These are phyloP conservation scores for Sideroxylon spinosum DNA, from an alignment of 179 eudicot genomes.

Conservation along the genomic window DNA sequence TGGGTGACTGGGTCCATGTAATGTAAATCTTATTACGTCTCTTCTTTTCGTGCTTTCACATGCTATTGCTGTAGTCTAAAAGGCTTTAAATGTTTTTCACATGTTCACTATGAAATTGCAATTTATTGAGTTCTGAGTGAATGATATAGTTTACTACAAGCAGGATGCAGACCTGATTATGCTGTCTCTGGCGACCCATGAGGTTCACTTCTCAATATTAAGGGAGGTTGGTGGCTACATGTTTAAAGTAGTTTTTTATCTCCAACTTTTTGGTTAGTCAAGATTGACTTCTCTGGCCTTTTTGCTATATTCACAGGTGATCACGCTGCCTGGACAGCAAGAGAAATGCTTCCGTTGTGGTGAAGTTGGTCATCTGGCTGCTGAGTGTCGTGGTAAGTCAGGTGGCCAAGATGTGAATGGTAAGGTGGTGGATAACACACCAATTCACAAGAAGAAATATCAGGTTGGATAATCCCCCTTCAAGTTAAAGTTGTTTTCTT, in stretches of 20 bases:
- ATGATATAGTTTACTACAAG: conserved; percentile 13
- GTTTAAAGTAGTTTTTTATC: background rate
- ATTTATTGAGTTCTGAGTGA: background rate
- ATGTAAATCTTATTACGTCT: conserved; percentile 7
- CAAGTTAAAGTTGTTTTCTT: conserved; percentile 7
- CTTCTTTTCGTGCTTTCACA: conserved; percentile 7
- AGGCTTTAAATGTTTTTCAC: conserved; percentile 4
- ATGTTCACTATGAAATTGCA: conserved; percentile 12
- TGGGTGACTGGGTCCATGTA: too few species aligned
- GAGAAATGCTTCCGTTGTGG: conserved; percentile 91
- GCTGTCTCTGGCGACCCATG: conserved; percentile 92
- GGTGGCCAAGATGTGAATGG: conserved; percentile 38
- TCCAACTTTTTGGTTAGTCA: background rate
- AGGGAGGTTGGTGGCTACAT: conserved; percentile 72
- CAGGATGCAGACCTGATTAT: conserved; percentile 99
- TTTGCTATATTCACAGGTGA: conserved; percentile 42
- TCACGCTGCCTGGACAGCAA: conserved; percentile 75
- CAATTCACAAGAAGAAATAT: conserved; percentile 91
- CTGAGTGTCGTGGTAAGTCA: conserved; percentile 69
- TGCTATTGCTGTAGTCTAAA: background rate
- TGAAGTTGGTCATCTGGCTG: conserved; percentile 91
- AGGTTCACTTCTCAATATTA: conserved; percentile 91
- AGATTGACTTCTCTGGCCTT: background rate
- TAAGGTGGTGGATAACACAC: conserved; percentile 51
- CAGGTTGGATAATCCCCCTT: conserved; percentile 48